Base-by-base conservation (phyloP, 2,329 filamentous ascomycete species). In the Epichloe elymi region DNA sequence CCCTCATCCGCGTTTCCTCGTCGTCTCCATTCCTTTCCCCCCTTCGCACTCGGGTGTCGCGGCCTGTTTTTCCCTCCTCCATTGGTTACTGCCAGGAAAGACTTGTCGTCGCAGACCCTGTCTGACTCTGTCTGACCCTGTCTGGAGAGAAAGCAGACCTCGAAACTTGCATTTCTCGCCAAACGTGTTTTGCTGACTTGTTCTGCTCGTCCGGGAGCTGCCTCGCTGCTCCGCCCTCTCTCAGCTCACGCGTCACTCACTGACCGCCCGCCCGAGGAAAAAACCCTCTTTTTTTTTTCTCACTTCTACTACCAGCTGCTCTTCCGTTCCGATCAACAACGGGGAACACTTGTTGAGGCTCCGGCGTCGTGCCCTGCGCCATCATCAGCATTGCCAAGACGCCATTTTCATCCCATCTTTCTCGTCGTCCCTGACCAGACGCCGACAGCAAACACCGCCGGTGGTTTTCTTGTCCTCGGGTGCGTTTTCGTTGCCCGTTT, bases 311-410 rank as follows among this genome's bases (percentile, higher is more conserved):
- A 30, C 26, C 26, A 30, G 26, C 41, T 43, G 26, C 41, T 43
- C 41, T 8, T 26, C 43, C 51, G 51, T 8, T 46, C 51, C 51
- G 51, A 49, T 46, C 47, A 33, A 42, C 23, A 41, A 47, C 51
- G 47, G 51, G 15, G 30, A 37, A 38, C 30, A 40, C 42, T 42
- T 33, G 43, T 52, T 20, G 51, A 50, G 23, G 12, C 41, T 35
- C 52, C 49, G 49, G 52, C 44, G 14, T 33, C 41, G 49, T 12
- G 41, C 52, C 30, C 51, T 42, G 39, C 48, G n/a, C 45, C 48
- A 33, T 39, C 51, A 36, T 14, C 51, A 48, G 35, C 51, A 48
- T 51, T 48, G 51, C 42, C 41, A 43, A 33, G 14, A 6, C 48
- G 11, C 43, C 4, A 38, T 45, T 48, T 46, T 35, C 36, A 40